Percentiles rank a stretch among this genome's conserved stretches.
Evolutionary conservation across 305 asterid genomes (phyloP).

Genomic region (Stenogyne calaminthoides): DNA sequence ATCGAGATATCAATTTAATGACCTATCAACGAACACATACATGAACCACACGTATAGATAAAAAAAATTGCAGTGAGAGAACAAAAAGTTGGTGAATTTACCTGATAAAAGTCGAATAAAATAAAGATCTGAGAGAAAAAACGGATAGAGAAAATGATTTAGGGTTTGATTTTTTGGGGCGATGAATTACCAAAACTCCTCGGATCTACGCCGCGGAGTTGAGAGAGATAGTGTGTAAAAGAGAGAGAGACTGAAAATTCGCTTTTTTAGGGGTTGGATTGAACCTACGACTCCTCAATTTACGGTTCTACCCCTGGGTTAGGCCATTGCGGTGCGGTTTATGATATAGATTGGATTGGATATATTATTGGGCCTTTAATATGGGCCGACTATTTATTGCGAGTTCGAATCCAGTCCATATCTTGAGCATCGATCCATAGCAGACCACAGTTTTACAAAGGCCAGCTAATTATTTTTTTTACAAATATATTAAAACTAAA

Average conservation of each 20-base stretch:
- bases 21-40: neutral
- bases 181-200: slow-evolving; percentile 56
- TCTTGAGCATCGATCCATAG: neutral
- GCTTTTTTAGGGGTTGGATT: slow-evolving; percentile 44
- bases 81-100: slow-evolving; percentile 9
- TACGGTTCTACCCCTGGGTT: slow-evolving; percentile 34
- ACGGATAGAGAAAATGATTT: slow-evolving; percentile 8
- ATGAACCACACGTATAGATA: slow-evolving; percentile 2
- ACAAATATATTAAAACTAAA: no score
- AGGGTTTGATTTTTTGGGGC: slow-evolving; percentile 18
- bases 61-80: neutral
- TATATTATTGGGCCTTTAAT: slow-evolving; percentile 2
- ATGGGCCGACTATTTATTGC: neutral
- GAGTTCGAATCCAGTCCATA: neutral
- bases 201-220: slow-evolving; percentile 90
- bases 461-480: neutral
- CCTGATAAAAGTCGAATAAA: slow-evolving; percentile 29
- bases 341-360: neutral
- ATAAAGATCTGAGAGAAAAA: slow-evolving; percentile 36
- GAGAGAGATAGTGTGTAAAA: slow-evolving; percentile 1
- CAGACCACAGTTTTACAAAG: neutral
- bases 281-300: slow-evolving; percentile 14
- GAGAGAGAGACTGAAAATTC: slow-evolving; percentile 1
- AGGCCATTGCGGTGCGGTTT: neutral
- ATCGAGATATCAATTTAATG: neutral